Percentiles rank a stretch among this genome's conserved stretches.
Evolutionary conservation across 495 filamentous ascomycete species (phyloP).

Genomic region (Cercophora scortea): DNA sequence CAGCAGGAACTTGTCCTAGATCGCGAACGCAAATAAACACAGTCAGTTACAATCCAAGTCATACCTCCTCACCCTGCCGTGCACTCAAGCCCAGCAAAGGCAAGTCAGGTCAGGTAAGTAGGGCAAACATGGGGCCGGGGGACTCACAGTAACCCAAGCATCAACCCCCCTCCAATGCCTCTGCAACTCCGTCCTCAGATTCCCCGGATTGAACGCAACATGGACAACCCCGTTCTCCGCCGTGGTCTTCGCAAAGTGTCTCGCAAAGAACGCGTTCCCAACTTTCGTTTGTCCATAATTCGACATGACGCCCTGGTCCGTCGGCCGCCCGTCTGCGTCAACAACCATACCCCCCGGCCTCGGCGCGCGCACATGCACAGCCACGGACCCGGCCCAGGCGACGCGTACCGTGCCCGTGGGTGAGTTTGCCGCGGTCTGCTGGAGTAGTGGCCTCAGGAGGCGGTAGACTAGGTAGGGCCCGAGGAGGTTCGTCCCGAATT

Average conservation of each 20-base stretch:
- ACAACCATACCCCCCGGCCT: neutral
- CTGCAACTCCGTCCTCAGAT: neutral
- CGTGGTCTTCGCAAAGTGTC: neutral
- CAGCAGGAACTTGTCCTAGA: neutral
- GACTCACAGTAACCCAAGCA: neutral
- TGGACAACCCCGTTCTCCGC: neutral
- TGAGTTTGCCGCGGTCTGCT: conserved; percentile 24
- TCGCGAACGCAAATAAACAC: too few species aligned
- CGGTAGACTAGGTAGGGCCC: conserved; percentile 37
- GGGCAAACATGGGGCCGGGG: too few species aligned
- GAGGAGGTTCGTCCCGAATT: conserved; percentile 32
- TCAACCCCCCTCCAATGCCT: neutral
- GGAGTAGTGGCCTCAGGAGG: conserved; percentile 39
- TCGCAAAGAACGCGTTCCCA: neutral
- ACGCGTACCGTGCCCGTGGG: conserved; percentile 33
- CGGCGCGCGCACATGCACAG: neutral
- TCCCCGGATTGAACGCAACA: neutral
- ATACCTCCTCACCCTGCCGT: too few species aligned
- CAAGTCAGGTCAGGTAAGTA: too few species aligned
- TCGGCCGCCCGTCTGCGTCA: neutral
- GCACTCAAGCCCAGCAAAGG: too few species aligned
- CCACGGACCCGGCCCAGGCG: conserved; percentile 30
- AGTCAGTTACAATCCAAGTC: too few species aligned
- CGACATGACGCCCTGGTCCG: neutral
- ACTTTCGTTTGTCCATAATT: neutral